These are phyloP conservation scores for Arthroderma sp. DNA, from an alignment of 2,329 filamentous ascomycete species.

Conservation along the genomic window DNA sequence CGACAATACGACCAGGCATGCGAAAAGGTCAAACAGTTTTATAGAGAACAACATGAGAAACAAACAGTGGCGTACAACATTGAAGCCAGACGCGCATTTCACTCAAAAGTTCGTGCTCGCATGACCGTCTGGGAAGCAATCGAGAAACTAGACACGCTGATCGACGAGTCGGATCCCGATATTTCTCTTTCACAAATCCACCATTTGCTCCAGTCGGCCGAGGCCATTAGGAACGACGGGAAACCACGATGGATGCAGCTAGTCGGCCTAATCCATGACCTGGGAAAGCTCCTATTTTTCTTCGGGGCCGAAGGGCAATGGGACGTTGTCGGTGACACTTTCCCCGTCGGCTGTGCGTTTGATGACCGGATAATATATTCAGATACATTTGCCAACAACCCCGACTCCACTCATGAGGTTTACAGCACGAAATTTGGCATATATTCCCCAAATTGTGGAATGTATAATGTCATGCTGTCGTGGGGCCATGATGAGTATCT, in stretches of 20 bases:
- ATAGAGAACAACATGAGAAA: slow-evolving; percentile 51
- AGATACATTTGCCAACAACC: slow-evolving; percentile 61
- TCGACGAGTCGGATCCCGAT: slow-evolving; percentile 85
- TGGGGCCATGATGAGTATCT: slow-evolving; percentile 53
- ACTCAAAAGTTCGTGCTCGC: slow-evolving; percentile 54
- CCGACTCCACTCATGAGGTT: slow-evolving; percentile 57
- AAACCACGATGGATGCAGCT: slow-evolving; percentile 27
- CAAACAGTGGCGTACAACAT: slow-evolving; percentile 58
- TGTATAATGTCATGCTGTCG: slow-evolving; percentile 78
- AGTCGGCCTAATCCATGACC: slow-evolving; percentile 27
- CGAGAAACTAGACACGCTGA: slow-evolving; percentile 80
- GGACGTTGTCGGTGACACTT: slow-evolving; percentile 67
- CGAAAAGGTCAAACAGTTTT: slow-evolving; percentile 69
- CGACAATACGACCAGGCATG: slow-evolving; percentile 66
- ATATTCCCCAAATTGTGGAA: slow-evolving; percentile 64
- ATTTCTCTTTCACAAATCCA: slow-evolving; percentile 80
- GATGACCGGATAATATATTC: slow-evolving; percentile 68
- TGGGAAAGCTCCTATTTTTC: slow-evolving; percentile 25
- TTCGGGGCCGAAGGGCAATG: slow-evolving; percentile 71
- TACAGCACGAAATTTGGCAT: slow-evolving; percentile 70
- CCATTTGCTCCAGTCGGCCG: slow-evolving; percentile 76
- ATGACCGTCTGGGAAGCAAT: slow-evolving; percentile 89
- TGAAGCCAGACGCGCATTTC: slow-evolving; percentile 61
- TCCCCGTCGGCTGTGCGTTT: slow-evolving; percentile 37
- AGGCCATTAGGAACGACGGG: slow-evolving; percentile 72